These are phyloP conservation scores for Viridothelium virens DNA, from an alignment of 495 filamentous ascomycete genomes.

Conservation along the genomic window DNA sequence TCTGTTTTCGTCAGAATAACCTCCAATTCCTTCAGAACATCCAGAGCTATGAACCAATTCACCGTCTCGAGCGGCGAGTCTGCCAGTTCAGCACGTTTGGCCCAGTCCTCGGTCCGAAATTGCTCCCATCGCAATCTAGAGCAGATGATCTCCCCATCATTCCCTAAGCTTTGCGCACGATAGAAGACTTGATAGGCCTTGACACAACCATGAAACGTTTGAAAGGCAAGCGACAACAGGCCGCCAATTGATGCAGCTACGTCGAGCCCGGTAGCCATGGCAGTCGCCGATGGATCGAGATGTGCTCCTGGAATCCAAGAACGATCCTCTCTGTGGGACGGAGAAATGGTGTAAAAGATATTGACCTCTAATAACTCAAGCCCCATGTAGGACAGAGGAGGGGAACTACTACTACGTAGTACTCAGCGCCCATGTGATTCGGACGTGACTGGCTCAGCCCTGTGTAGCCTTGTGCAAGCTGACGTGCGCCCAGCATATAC, in stretches of 20 bases:
- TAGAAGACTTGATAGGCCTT: slow-evolving; percentile 30
- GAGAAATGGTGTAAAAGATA: no score
- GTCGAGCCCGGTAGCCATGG: slow-evolving; percentile 1
- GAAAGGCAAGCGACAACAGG: neutral
- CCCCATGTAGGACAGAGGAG: no score
- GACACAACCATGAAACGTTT: slow-evolving; percentile 28
- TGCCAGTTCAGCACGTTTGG: slow-evolving; percentile 22
- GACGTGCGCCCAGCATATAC: no score
- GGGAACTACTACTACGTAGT: no score
- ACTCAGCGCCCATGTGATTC: no score
- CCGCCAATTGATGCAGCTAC: neutral
- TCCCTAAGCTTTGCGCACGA: slow-evolving; percentile 25
- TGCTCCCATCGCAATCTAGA: slow-evolving; percentile 30
- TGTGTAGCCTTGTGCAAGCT: no score
- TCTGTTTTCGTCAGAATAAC: slow-evolving; percentile 16
- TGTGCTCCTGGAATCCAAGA: neutral
- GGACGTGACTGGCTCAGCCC: no score
- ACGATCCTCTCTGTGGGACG: neutral
- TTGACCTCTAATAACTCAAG: no score
- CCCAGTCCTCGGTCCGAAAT: slow-evolving; percentile 29
- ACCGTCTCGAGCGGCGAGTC: slow-evolving; percentile 21
- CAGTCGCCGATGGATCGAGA: no score
- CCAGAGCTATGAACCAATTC: slow-evolving; percentile 31
- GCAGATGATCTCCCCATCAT: slow-evolving; percentile 27
- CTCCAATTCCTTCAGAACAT: slow-evolving; percentile 26